Percentiles rank a stretch among this genome's conserved stretches.
Conservation (phyloP, 1,139 yeast genomes). For the Saccharomycopsis hybrid region DNA sequence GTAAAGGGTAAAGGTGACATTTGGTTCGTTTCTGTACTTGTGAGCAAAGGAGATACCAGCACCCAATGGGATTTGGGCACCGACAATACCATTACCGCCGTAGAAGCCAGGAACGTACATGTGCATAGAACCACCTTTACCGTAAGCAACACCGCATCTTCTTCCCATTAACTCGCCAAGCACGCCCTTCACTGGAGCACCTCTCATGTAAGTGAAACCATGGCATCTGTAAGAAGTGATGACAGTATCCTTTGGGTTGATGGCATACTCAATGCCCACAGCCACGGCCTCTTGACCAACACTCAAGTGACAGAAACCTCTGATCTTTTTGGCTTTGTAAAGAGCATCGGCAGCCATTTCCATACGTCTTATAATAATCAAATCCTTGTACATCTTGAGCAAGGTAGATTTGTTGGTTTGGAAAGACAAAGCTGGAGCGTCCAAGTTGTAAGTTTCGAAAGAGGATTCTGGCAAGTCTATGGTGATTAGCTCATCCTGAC, state of each 20-base stretch:
- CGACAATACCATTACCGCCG: conserved; percentile 99
- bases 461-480: conserved; percentile 69
- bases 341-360: conserved; percentile 98
- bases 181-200: conserved; percentile 83
- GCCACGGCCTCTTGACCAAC: conserved; percentile 99
- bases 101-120: conserved; percentile 92
- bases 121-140: conserved; percentile 99
- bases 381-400: conserved; percentile 92
- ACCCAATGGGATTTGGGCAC: conserved; percentile 98
- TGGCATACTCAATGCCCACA: conserved; percentile 95
- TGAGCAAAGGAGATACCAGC: conserved; percentile 97
- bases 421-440: conserved; percentile 64
- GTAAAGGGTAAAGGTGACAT: conserved; percentile 81
- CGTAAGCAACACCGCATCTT: conserved; percentile 89
- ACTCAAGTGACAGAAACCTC: conserved; percentile 99
- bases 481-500: conserved; percentile 30
- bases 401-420: conserved; percentile 75
- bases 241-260: conserved; percentile 74
- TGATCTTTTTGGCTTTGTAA: conserved; percentile 95
- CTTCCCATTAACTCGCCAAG: conserved; percentile 96
- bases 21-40: conserved; percentile 78
- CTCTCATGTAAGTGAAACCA: conserved; percentile 95
- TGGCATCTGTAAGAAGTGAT: conserved; percentile 98
- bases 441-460: conserved; percentile 82
- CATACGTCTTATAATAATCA: conserved; percentile 92